phyloP scores from a whole-genome alignment of 768 basidiomycete species.

The Tricholomella constricta region DNA sequence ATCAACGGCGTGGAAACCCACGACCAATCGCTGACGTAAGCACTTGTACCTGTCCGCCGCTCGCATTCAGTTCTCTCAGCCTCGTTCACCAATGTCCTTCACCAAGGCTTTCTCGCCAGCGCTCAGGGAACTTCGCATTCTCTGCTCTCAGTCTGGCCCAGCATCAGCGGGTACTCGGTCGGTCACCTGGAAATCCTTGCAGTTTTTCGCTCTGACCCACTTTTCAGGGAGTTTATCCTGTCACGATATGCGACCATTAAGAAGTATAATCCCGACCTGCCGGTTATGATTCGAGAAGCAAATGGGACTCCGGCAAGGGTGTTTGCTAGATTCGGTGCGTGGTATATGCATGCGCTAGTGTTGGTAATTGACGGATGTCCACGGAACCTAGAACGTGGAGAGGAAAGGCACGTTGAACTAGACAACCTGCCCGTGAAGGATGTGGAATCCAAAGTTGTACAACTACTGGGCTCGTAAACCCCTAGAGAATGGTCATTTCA shows the following conservation, averaged over 20 bases:
- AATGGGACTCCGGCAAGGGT: constrained; percentile 76
- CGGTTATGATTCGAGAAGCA: constrained; percentile 80
- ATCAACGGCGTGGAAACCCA: constrained; percentile 20
- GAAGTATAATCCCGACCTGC: constrained; percentile 84
- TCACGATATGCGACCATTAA: constrained; percentile 76
- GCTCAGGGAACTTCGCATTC: constrained; percentile 76
- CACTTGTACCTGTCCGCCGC: constrained; percentile 11
- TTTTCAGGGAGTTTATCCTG: constrained; percentile 72
- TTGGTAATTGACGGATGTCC: constrained; percentile 10
- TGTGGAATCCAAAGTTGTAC: constrained; percentile 69
- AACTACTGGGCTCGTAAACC: constrained; percentile 53
- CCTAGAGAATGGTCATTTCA: constrained; percentile 2
- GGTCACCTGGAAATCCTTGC: constrained; percentile 18
- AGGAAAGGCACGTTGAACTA: constrained; percentile 79
- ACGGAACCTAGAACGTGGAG: constrained; percentile 61
- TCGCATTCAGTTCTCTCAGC: constrained; percentile 10
- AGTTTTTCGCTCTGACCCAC: constrained; percentile 4
- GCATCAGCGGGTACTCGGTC: constrained; percentile 83
- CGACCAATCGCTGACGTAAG: constrained; percentile 39
- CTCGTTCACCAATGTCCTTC: constrained; percentile 53
- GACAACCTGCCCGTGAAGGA: constrained; percentile 74
- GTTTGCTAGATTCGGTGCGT: constrained; percentile 85
- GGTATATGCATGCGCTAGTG: constrained; percentile 10
- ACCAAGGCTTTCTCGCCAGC: constrained; percentile 76
- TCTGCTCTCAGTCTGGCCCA: constrained; percentile 75